A percentile compares a stretch with the other conserved stretches of the same genome.
These are phyloP conservation scores for Dioszegia crocea DNA, from an alignment of 768 basidiomycete genomes.

Conservation along the genomic window DNA sequence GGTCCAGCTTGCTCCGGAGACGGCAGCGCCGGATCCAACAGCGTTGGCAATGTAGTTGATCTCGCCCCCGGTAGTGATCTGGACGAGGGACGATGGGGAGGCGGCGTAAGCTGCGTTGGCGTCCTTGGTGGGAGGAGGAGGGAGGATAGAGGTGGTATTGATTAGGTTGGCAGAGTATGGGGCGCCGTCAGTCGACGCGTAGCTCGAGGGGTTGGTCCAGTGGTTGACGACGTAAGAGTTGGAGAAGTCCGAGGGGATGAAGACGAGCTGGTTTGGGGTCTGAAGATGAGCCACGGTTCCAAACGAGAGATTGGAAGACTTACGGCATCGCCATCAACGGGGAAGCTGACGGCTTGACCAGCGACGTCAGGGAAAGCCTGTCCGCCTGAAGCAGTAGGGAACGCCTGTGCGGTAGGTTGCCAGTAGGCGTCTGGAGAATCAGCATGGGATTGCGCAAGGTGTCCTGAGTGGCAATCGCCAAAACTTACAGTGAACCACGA, in stretches of 20 bases:
- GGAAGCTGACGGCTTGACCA: constrained; percentile 69
- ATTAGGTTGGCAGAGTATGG: constrained; percentile 44
- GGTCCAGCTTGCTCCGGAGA: constrained; percentile 39
- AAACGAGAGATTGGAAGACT: not conserved
- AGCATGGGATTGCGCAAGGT: constrained; percentile 4
- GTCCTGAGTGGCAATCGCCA: too few relatives aligned
- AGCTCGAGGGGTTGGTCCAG: constrained; percentile 46
- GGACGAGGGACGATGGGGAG: constrained; percentile 41
- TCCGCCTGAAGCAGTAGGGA: constrained; percentile 54
- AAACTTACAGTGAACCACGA: constrained; percentile 80
- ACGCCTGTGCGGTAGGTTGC: constrained; percentile 67
- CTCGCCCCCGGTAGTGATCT: constrained; percentile 42
- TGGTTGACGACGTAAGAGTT: constrained; percentile 64
- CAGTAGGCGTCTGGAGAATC: constrained; percentile 64
- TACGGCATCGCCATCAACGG: constrained; percentile 57
- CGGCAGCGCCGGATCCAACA: constrained; percentile 36
- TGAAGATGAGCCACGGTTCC: constrained; percentile 30
- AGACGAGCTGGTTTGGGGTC: constrained; percentile 72
- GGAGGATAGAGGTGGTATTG: constrained; percentile 50
- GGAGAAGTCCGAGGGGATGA: constrained; percentile 69
- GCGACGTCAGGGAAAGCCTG: constrained; percentile 63
- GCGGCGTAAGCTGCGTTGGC: constrained; percentile 45
- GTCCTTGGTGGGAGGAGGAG: constrained; percentile 45
- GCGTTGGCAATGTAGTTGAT: constrained; percentile 45
- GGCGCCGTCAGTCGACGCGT: constrained; percentile 28